phyloP scores from a whole-genome alignment of 1,284 basidiomycete genomes.

The Trichosporon ovoides region DNA sequence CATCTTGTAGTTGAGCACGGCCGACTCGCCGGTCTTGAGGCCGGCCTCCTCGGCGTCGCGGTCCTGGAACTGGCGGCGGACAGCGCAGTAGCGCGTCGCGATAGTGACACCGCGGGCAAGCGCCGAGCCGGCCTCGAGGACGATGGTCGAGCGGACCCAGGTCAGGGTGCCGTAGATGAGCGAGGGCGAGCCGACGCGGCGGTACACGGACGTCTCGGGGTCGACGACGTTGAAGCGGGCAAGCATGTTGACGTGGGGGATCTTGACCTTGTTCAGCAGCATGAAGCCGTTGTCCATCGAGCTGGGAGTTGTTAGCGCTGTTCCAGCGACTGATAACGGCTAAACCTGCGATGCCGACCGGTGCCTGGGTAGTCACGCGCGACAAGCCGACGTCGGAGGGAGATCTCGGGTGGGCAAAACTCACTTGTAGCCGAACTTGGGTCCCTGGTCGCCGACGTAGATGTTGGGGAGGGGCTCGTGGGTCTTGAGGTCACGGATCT shows the following conservation, averaged over 20 bases:
- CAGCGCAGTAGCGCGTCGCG: conserved; percentile 54
- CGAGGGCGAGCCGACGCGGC: conserved; percentile 52
- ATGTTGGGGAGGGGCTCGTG: conserved; percentile 53
- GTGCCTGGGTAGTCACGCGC: conserved; percentile 2
- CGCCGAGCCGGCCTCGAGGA: conserved; percentile 54
- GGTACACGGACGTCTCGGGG: conserved; percentile 49
- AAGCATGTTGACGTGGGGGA: conserved; percentile 56
- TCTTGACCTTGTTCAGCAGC: conserved; percentile 55
- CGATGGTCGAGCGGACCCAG: conserved; percentile 54
- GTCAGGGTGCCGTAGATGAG: conserved; percentile 57
- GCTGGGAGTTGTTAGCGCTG: conserved; percentile 7
- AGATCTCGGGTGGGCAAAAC: not conserved
- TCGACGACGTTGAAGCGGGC: conserved; percentile 57
- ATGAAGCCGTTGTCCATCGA: conserved; percentile 54
- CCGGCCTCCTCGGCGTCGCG: conserved; percentile 48
- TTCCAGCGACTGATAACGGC: not conserved
- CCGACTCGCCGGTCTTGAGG: conserved; percentile 48
- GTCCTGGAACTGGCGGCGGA: conserved; percentile 54
- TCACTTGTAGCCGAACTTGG: conserved; percentile 58
- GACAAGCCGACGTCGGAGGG: not conserved
- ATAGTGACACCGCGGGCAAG: conserved; percentile 56
- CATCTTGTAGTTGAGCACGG: conserved; percentile 57
- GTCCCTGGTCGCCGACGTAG: conserved; percentile 57
- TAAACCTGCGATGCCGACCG: not conserved
- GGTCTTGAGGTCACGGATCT: conserved; percentile 54